A percentile compares a stretch with the other conserved stretches of the same genome.
Evolutionary conservation across 176 grass and related monocot genomes (phyloP).

Genomic region (Zizania latifolia): DNA sequence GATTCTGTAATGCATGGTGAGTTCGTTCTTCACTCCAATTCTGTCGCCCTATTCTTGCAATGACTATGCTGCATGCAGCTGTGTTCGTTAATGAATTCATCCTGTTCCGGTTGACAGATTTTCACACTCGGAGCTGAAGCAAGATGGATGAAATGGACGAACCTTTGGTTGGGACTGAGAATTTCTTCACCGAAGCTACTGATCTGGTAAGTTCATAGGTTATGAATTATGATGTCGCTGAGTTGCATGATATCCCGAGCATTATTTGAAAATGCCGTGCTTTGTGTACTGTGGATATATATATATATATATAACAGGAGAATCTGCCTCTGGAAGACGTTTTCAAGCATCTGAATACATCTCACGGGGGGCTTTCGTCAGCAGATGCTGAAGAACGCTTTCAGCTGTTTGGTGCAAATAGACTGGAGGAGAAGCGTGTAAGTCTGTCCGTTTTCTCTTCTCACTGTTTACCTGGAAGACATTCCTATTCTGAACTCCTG

Average conservation of each 20-base stretch:
- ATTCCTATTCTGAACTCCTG: not conserved
- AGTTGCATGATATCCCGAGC: not conserved
- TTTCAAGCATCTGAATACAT: slow-evolving; percentile 50
- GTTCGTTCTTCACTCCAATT: not conserved
- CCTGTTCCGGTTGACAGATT: not conserved
- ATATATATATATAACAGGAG: slow-evolving; percentile 25
- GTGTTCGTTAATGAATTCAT: not conserved
- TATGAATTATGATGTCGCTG: not conserved
- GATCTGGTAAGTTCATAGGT: slow-evolving; percentile 48
- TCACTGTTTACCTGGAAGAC: not conserved
- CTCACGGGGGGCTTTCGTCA: slow-evolving; percentile 37
- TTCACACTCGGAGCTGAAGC: not conserved
- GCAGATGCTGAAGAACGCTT: slow-evolving; percentile 51
- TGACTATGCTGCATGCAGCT: not conserved
- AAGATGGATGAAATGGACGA: slow-evolving; percentile 55
- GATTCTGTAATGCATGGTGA: slow-evolving; percentile 1
- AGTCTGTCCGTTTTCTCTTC: not conserved
- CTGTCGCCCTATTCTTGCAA: not conserved
- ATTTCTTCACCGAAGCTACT: slow-evolving; percentile 34
- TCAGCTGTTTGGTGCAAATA: slow-evolving; percentile 62
- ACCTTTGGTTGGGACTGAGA: slow-evolving; percentile 48
- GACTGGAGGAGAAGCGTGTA: slow-evolving; percentile 72
- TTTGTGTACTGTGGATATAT: not conserved
- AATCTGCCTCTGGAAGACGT: slow-evolving; percentile 54
- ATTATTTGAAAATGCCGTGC: not conserved